These are phyloP conservation scores for Agrocybe pediades DNA, from an alignment of 768 basidiomycete species.

Conservation along the genomic window DNA sequence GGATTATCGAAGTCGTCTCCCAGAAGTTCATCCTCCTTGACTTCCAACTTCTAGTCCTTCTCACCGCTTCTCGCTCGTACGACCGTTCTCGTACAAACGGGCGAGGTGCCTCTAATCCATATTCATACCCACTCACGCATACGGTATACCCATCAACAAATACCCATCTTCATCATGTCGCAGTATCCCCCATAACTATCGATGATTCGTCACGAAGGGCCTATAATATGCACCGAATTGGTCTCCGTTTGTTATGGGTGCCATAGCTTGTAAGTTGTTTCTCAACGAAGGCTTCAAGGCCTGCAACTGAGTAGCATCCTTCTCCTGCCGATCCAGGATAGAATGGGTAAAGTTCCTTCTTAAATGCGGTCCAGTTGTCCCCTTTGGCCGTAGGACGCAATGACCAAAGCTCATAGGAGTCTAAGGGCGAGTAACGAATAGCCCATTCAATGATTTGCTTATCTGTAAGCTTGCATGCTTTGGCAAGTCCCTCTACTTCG, in stretches of 20 bases:
- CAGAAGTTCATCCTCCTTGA: too few species aligned
- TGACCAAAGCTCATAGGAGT: slow-evolving; percentile 3
- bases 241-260: neutral
- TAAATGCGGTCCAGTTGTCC: slow-evolving; percentile 1
- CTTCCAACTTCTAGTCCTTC: too few species aligned
- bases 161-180: too few species aligned
- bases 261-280: neutral
- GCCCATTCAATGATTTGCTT: neutral
- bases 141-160: too few species aligned
- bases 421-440: neutral
- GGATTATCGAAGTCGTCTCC: too few species aligned
- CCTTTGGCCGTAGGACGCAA: neutral
- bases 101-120: too few species aligned
- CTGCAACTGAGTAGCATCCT: neutral
- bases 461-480: neutral
- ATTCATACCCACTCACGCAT: too few species aligned
- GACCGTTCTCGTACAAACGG: too few species aligned
- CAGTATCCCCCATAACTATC: too few species aligned
- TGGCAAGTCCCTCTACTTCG: neutral
- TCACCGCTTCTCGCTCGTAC: too few species aligned
- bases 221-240: slow-evolving; percentile 9
- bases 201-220: too few species aligned
- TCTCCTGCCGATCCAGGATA: slow-evolving; percentile 4
- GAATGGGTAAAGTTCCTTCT: neutral
- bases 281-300: neutral